These are phyloP conservation scores for Helotiales sp. DNA, from an alignment of 2,329 filamentous ascomycete genomes.

Conservation along the genomic window DNA sequence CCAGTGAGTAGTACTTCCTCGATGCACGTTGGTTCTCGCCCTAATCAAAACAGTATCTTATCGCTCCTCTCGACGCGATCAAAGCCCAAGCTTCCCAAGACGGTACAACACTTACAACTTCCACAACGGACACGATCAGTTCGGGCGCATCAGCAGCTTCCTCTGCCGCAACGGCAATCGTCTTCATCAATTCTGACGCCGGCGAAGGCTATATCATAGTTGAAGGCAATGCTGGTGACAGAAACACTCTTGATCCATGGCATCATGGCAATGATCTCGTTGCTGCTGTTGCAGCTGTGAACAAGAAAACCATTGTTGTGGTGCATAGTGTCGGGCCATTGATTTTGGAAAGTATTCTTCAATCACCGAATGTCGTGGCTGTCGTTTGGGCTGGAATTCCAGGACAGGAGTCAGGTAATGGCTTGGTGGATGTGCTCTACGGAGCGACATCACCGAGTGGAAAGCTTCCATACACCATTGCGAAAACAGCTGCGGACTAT, in stretches of 20 bases:
- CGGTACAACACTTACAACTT: conserved; percentile 53
- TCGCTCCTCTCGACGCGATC: conserved; percentile 66
- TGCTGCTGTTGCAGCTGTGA: conserved; percentile 54
- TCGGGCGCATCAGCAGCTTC: conserved; percentile 27
- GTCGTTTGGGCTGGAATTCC: conserved; percentile 60
- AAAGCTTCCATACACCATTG: conserved; percentile 58
- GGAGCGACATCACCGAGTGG: conserved; percentile 54
- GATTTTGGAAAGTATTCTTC: conserved; percentile 58
- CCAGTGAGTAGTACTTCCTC: conserved; percentile 9
- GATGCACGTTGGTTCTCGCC: not conserved
- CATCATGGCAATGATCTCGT: conserved; percentile 43
- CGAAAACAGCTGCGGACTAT: conserved; percentile 49
- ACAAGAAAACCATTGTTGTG: conserved; percentile 63
- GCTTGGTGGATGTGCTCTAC: conserved; percentile 61
- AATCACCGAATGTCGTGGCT: conserved; percentile 62
- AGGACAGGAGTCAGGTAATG: conserved; percentile 61
- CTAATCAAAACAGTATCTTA: conserved; percentile 47
- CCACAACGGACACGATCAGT: conserved; percentile 49
- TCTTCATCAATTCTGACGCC: conserved; percentile 67
- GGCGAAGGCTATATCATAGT: conserved; percentile 63
- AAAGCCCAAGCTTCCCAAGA: conserved; percentile 54
- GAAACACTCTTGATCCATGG: conserved; percentile 62
- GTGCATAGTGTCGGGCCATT: conserved; percentile 63
- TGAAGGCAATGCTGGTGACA: conserved; percentile 48
- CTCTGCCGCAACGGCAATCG: conserved; percentile 62